Conservation (phyloP, 805 yeast genomes). For the Wickerhamomyces subpelliculosus region DNA sequence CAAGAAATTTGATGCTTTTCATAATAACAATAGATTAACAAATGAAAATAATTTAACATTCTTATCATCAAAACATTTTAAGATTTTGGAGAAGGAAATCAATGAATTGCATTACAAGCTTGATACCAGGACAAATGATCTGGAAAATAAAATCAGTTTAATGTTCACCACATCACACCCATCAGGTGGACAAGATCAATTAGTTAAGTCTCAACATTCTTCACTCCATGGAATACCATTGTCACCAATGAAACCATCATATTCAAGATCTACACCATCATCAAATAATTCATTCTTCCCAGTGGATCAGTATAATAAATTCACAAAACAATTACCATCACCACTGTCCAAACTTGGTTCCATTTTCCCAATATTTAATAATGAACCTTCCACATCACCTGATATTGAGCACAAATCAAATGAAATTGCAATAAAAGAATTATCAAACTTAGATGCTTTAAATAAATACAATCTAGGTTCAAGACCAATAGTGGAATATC, state of each 20-base stretch:
- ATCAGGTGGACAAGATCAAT: too few relatives aligned
- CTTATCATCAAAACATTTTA: constrained; percentile 12
- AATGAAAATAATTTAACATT: constrained; percentile 9
- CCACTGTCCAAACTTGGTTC: not conserved
- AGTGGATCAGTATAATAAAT: not conserved
- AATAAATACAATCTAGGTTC: not conserved
- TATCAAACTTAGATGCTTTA: not conserved
- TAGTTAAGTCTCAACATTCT: not conserved
- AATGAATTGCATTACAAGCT: constrained; percentile 8
- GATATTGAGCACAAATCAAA: not conserved
- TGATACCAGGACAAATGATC: constrained; percentile 1
- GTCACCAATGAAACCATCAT: not conserved
- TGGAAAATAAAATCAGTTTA: constrained; percentile 3
- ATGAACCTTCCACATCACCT: not conserved
- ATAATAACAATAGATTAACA: constrained; percentile 8
- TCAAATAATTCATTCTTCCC: not conserved
- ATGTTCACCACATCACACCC: not conserved
- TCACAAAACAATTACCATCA: not conserved
- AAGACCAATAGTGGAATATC: constrained; percentile 4
- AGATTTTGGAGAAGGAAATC: constrained; percentile 15
- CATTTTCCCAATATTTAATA: not conserved
- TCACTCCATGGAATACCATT: constrained; percentile 6
- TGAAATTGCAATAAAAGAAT: not conserved
- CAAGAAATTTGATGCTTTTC: constrained; percentile 8
- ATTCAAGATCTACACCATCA: not conserved